Evolutionary conservation across 768 basidiomycete species (phyloP).

Genomic region (Kwoniella bestiolae): DNA sequence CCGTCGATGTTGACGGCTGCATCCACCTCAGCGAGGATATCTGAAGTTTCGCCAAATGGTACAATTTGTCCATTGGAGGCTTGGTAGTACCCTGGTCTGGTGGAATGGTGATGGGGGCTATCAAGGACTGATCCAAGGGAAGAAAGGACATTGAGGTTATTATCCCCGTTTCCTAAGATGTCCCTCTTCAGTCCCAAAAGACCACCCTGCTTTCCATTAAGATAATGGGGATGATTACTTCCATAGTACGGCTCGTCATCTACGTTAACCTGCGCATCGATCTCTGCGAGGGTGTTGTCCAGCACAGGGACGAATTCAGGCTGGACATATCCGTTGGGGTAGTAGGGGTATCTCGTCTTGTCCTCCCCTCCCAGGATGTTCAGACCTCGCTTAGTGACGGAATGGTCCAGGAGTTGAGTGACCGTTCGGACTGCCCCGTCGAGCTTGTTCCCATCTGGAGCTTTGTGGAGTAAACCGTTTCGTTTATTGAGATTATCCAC

Average conservation of each 20-base stretch:
- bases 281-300: not conserved
- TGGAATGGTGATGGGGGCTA: not conserved
- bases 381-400: slow-evolving; percentile 11
- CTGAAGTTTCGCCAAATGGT: not conserved
- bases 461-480: slow-evolving; percentile 16
- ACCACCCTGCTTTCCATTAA: not conserved
- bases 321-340: slow-evolving; percentile 4
- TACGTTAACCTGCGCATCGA: slow-evolving; percentile 20
- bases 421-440: slow-evolving; percentile 15
- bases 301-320: not conserved
- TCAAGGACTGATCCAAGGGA: slow-evolving; percentile 1
- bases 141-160: slow-evolving; percentile 9
- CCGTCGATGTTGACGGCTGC: slow-evolving; percentile 9
- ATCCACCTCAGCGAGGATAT: slow-evolving; percentile 13
- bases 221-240: not conserved
- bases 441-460: slow-evolving; percentile 11
- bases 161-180: slow-evolving; percentile 9
- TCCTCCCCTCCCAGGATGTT: slow-evolving; percentile 1
- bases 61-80: slow-evolving; percentile 9
- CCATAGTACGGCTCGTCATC: slow-evolving; percentile 28
- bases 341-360: not conserved
- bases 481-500: slow-evolving; percentile 10
- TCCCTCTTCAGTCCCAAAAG: slow-evolving; percentile 15
- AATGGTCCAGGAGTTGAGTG: slow-evolving; percentile 16
- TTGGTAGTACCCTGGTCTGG: not conserved